phyloP scores from a whole-genome alignment of 2,329 filamentous ascomycete species.

The Chrysosporium keratinophilum region DNA sequence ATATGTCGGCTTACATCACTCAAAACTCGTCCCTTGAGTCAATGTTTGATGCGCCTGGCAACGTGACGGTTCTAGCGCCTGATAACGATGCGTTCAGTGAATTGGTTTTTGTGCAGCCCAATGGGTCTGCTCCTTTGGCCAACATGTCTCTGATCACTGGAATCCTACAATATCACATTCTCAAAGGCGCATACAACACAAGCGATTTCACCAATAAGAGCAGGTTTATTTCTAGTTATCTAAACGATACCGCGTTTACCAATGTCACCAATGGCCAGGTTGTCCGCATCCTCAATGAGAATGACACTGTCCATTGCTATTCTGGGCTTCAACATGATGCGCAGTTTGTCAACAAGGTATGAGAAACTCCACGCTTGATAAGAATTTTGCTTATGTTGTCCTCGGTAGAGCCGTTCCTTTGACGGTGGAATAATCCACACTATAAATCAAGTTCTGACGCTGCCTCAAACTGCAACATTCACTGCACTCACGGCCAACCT shows the following conservation, averaged over 20 bases:
- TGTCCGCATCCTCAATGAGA: constrained; percentile 38
- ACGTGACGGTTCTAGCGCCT: constrained; percentile 50
- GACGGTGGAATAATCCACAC: constrained; percentile 48
- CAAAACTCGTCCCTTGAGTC: constrained; percentile 11
- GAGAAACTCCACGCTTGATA: constrained; percentile 17
- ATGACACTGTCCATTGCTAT: constrained; percentile 38
- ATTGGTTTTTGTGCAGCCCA: constrained; percentile 23
- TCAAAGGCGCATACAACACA: constrained; percentile 42
- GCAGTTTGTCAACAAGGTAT: constrained; percentile 41
- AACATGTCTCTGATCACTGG: constrained; percentile 29
- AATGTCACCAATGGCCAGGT: constrained; percentile 53
- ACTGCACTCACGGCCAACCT: constrained; percentile 38
- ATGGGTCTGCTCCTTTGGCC: constrained; percentile 24
- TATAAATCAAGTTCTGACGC: constrained; percentile 40
- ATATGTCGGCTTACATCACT: constrained; percentile 14
- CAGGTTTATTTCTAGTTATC: constrained; percentile 37
- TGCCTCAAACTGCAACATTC: constrained; percentile 37
- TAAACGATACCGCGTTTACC: constrained; percentile 44
- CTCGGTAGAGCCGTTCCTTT: constrained; percentile 42
- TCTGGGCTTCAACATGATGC: constrained; percentile 44
- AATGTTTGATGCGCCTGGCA: constrained; percentile 31
- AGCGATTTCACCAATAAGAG: constrained; percentile 28
- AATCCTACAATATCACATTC: constrained; percentile 49
- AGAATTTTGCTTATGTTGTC: not conserved
- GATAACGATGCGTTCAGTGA: constrained; percentile 41